Conservation (phyloP, 805 yeast species). For the Candida taoyuanica region DNA sequence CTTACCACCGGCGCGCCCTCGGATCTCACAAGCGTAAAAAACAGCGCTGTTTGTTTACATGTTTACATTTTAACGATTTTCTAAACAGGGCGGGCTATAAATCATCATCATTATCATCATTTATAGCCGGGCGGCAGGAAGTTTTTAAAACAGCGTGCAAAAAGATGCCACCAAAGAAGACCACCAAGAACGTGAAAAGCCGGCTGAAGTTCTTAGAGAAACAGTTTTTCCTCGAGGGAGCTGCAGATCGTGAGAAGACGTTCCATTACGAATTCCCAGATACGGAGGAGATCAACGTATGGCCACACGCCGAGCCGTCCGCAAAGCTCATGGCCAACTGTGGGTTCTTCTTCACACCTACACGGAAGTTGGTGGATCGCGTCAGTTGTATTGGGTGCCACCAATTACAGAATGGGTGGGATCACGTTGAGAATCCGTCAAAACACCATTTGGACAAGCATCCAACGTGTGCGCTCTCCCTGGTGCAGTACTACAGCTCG, state of each 20-base stretch:
- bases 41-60: too few relatives aligned
- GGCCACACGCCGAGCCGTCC: conserved; percentile 28
- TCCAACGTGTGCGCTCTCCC: conserved; percentile 32
- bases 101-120: too few relatives aligned
- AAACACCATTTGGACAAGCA: conserved; percentile 38
- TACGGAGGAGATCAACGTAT: conserved; percentile 10
- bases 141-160: too few relatives aligned
- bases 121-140: too few relatives aligned
- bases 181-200: conserved; percentile 1
- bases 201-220: conserved; percentile 8
- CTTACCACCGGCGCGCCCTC: too few relatives aligned
- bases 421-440: conserved; percentile 41
- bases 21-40: too few relatives aligned
- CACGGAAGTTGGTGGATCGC: conserved; percentile 43
- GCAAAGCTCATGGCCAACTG: conserved; percentile 43
- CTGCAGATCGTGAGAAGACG: conserved; percentile 12
- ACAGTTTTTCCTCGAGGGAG: conserved; percentile 10
- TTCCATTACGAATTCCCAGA: conserved; percentile 18
- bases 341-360: conserved; percentile 64
- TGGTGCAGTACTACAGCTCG: conserved; percentile 23
- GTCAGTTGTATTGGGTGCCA: conserved; percentile 56
- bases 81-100: too few relatives aligned
- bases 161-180: conserved; percentile 10
- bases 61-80: too few relatives aligned
- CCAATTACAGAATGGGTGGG: conserved; percentile 57